Evolutionary conservation across 2,329 filamentous ascomycete species (phyloP).

Genomic region (Penicillium hordei): DNA sequence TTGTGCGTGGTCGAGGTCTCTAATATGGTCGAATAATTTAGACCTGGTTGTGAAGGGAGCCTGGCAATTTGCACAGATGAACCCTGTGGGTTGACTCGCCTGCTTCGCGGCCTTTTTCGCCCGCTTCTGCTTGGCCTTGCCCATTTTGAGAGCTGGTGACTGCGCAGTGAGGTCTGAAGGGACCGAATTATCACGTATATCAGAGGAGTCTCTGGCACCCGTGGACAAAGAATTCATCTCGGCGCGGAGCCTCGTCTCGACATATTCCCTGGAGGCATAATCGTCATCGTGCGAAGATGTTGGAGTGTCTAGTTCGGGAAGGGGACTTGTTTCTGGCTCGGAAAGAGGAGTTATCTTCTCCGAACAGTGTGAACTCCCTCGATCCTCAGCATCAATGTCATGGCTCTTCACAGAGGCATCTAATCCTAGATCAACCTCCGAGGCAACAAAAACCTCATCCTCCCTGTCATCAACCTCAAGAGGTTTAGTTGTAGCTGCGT

Average conservation of each 20-base stretch:
- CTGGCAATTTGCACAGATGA: constrained; percentile 75
- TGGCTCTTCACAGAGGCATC: background rate
- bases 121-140: constrained; percentile 56
- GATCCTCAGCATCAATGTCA: background rate
- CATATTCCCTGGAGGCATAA: constrained; percentile 44
- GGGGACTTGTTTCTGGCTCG: background rate
- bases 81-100: constrained; percentile 37
- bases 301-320: background rate
- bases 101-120: constrained; percentile 50
- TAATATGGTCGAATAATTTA: constrained; percentile 72
- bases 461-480: background rate
- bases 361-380: background rate
- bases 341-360: background rate
- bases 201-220: constrained; percentile 11
- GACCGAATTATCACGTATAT: constrained; percentile 21
- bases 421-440: background rate
- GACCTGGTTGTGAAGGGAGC: constrained; percentile 74
- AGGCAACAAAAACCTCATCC: background rate
- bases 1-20: constrained; percentile 62
- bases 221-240: constrained; percentile 13
- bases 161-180: constrained; percentile 22
- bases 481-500: background rate
- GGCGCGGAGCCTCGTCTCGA: constrained; percentile 41
- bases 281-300: constrained; percentile 36
- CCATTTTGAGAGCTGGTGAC: constrained; percentile 36